Evolutionary conservation across 306 rosid genomes (phyloP), one percentile per base, ranked within the genome.

Genomic region (Trifolium pratense): DNA sequence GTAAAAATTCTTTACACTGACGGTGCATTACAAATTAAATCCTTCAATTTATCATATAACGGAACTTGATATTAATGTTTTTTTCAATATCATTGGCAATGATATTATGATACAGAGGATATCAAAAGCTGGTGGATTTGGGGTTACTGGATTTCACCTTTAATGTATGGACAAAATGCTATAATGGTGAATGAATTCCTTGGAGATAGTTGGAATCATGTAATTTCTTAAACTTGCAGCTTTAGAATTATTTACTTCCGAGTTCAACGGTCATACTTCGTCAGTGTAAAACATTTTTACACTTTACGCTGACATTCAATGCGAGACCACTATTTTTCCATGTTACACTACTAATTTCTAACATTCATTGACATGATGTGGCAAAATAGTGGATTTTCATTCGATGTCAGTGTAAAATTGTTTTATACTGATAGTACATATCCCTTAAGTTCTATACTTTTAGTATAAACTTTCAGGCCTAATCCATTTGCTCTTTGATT

Each of bases 81-180:
- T 13, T 73, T 70, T 23, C 58, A 45, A 60, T 75, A 63, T 72
- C 43, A 6, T 75, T 81, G 63, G 26, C 3, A n/a, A 20, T 71
- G 46, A 17, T 64, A 68, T 15, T 25, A 13, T 62, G 46, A 32
- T 69, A 52, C 84, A 82, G 89, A 85, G 20, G 56, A 77, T 67
- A 70, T 85, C 75, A 82, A 79, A 62, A n/a, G 71, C 3, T 85
- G 89, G 89, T 76, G 84, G 80, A 74, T 82, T 55, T 87, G 91
- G 87, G 91, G 84, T 72, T 84, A 57, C 80, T 87, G 86, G 88
- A 48, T 73, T 6, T 87, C 91, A 59, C 91, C 91, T 20, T 46
- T 87, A 10, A 87, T 81, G 86, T 87, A 85, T 65, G 87, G 84
- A n/a, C 87, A 84, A 71, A 80, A 73, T 78, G 91, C 83, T 26